Evolutionary conservation across 2,329 filamentous ascomycete genomes (phyloP), one percentile per base, ranked within the genome.

Genomic region (Epichloe gansuensis): DNA sequence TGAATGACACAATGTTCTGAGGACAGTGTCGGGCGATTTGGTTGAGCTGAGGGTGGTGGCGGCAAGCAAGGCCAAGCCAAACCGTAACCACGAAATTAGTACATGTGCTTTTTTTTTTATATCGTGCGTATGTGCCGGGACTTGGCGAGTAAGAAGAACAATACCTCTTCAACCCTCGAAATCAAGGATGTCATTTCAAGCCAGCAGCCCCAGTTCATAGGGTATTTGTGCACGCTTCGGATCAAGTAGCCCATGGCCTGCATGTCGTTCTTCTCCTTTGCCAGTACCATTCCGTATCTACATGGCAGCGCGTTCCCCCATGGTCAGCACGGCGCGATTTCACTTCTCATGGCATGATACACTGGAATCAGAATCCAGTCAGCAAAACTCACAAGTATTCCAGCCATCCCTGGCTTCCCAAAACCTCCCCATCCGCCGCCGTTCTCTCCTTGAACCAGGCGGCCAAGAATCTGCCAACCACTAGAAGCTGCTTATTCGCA

Each of bases 171-270:
- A 8, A 85, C 77, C 36, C 85, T 82, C 38, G 81, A 80, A 54
- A 95, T 80, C 27, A 97, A 74, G 40, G 83, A 83, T 4, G 87
- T 87, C 66, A 98, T 80, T 69, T 98, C 93, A 53, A 93, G 78
- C 93, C 93, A 98, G 55, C 89, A 90, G 7, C 89, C 89, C 93
- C 93, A 98, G 64, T 97, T 95, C 78, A 90, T 95, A 1, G 89
- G 87, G 61, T 89, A 95, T 41, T 89, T 72, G 64, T 94, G 87
- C 9, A 96, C 87, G 63, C 90, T 95, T 56, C 82, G 79, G 49
- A 96, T 74, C n/a, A 98, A 76, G 77, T 87, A 95, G 56, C 86
- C 81, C 67, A 91, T 83, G 2, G 93, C 93, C 54, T 86, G 77
- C 44, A 83, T 77, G 58, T 95, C 89, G 60, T 93, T 96, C 68